Percentiles rank a stretch among this genome's conserved stretches.
These are phyloP conservation scores for Chlorella vulgaris DNA, from an alignment of 139 green algal species.

Conservation along the genomic window DNA sequence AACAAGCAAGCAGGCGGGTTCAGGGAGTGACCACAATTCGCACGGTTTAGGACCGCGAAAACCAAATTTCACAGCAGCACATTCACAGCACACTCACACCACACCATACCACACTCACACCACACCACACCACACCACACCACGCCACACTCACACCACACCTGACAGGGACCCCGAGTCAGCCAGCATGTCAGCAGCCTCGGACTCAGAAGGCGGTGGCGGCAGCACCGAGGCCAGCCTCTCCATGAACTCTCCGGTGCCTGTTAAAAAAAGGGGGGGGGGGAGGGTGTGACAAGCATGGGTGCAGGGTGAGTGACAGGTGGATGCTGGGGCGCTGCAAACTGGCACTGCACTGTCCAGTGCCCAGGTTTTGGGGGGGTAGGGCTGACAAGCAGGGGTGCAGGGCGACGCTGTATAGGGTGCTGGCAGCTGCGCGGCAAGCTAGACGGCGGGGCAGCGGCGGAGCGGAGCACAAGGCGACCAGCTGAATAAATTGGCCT, in stretches of 20 bases:
- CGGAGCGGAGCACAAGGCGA: no score
- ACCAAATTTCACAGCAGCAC: neutral
- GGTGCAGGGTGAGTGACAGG: no score
- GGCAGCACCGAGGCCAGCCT: conserved; percentile 42
- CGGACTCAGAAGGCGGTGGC: neutral
- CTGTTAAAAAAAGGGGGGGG: conserved; percentile 38
- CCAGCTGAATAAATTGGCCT: no score
- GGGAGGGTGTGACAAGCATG: neutral
- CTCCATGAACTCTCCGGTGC: conserved; percentile 94
- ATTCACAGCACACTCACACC: neutral
- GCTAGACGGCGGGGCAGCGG: no score
- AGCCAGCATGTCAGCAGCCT: neutral
- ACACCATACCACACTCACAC: neutral
- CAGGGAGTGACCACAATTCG: neutral
- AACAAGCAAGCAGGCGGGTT: neutral
- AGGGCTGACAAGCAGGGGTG: no score
- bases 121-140: neutral
- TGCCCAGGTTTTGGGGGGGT: no score
- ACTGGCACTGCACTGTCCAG: no score
- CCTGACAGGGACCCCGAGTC: neutral
- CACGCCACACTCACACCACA: neutral
- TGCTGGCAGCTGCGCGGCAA: no score
- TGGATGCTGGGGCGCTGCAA: no score
- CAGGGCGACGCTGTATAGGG: no score
- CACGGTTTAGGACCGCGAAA: no score